Evolutionary conservation across 768 basidiomycete species (phyloP).

Genomic region (Pleurotus tuoliensis): DNA sequence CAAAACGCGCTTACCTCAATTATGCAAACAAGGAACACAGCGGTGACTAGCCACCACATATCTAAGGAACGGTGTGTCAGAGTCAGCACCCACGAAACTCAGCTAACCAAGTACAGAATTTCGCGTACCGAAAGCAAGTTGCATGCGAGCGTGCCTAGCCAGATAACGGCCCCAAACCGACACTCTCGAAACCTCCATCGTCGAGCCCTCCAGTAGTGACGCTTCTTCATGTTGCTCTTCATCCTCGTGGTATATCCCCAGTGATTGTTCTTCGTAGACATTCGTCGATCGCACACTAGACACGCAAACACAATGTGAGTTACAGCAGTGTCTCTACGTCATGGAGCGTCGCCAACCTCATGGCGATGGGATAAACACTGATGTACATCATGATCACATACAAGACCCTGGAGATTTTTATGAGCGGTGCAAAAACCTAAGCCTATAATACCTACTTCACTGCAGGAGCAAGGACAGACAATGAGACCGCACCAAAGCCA

Average conservation of each 20-base stretch:
- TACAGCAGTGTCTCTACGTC: too few relatives aligned
- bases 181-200: constrained; percentile 54
- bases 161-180: constrained; percentile 75
- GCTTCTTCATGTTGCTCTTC: constrained; percentile 45
- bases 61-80: constrained; percentile 41
- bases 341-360: constrained; percentile 49
- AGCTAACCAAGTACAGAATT: not conserved
- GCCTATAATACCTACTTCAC: constrained; percentile 58
- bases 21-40: constrained; percentile 87
- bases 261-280: constrained; percentile 90
- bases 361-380: constrained; percentile 74
- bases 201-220: constrained; percentile 39
- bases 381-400: constrained; percentile 93
- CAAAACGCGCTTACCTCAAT: constrained; percentile 62
- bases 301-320: not conserved
- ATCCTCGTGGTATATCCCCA: constrained; percentile 69
- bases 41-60: constrained; percentile 93
- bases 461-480: constrained; percentile 79
- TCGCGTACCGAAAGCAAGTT: constrained; percentile 82
- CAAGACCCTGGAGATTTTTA: not conserved
- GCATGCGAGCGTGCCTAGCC: constrained; percentile 77
- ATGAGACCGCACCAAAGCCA: constrained; percentile 76
- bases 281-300: constrained; percentile 85
- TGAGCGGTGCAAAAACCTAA: not conserved
- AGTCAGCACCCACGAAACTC: not conserved